Percentiles rank a stretch among this genome's conserved stretches.
Conservation (phyloP, 2,329 filamentous ascomycete species). For the Lasiodiplodia hormozganensis region DNA sequence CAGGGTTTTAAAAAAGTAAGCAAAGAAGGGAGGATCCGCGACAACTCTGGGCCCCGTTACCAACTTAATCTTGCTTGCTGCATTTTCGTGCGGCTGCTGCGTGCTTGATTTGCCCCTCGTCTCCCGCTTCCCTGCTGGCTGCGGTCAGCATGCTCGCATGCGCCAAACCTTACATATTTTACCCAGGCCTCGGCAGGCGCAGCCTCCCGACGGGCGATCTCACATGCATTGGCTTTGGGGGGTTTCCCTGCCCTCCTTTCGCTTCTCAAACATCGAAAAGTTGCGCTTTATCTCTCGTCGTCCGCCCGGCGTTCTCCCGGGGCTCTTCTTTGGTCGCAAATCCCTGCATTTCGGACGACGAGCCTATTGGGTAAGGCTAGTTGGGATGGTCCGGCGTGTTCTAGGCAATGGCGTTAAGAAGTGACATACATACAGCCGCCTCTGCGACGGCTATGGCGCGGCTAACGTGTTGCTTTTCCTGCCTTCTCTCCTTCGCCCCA, state of each 20-base stretch:
- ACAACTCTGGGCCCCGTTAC: neutral
- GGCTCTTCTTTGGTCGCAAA: neutral
- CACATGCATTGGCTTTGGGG: neutral
- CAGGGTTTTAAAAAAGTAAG: neutral
- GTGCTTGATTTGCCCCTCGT: neutral
- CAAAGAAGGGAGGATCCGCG: neutral
- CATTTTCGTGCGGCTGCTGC: neutral
- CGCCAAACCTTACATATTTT: neutral
- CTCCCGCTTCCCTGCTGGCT: neutral
- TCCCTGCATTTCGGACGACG: neutral
- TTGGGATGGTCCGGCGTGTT: neutral
- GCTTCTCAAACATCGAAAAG: neutral
- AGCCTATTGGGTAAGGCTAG: neutral
- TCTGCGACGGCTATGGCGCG: neutral
- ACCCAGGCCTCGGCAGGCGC: constrained; percentile 5
- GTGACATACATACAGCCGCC: neutral
- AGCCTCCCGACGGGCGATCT: neutral
- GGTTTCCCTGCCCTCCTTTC: neutral
- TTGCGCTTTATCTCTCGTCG: neutral
- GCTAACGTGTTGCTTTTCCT: neutral
- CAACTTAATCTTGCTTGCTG: constrained; percentile 10
- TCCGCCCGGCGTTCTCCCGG: neutral
- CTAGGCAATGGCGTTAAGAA: neutral
- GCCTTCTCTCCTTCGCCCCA: neutral
- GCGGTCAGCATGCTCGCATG: neutral